A percentile compares a stretch with the other conserved stretches of the same genome.
phyloP scores from a whole-genome alignment of 2,329 filamentous ascomycete genomes.

The Drechslera avenae region DNA sequence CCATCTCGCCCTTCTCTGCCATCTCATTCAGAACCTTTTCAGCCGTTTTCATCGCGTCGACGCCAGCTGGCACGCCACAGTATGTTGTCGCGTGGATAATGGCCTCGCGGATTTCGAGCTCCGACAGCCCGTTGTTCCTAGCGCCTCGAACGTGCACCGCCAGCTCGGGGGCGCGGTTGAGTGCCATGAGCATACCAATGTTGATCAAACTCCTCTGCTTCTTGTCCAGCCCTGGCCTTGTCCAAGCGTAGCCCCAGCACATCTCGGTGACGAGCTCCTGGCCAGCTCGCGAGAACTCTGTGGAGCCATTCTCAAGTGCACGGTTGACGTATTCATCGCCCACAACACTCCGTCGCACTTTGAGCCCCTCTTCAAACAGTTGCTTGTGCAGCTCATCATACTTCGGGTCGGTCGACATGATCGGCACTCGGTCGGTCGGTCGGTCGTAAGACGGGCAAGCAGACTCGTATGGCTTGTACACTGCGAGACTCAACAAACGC shows the following conservation, averaged over 20 bases:
- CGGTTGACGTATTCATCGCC: conserved; percentile 66
- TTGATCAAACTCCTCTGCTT: conserved; percentile 68
- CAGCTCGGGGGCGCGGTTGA: conserved; percentile 65
- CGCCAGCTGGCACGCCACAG: conserved; percentile 60
- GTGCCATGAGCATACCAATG: conserved; percentile 67
- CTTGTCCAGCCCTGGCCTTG: conserved; percentile 64
- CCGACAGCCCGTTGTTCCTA: conserved; percentile 65
- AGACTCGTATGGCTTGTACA: neutral
- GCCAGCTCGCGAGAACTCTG: conserved; percentile 64
- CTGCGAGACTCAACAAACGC: neutral
- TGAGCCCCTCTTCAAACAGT: conserved; percentile 65
- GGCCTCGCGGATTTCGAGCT: conserved; percentile 67
- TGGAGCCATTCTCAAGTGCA: conserved; percentile 61
- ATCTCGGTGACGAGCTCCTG: conserved; percentile 68
- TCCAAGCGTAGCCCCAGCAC: conserved; percentile 69
- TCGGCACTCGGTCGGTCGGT: conserved; percentile 11
- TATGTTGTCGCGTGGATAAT: conserved; percentile 58
- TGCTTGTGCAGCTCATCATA: conserved; percentile 56
- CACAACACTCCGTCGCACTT: conserved; percentile 64
- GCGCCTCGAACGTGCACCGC: conserved; percentile 67
- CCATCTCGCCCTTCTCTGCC: conserved; percentile 52
- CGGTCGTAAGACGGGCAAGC: neutral
- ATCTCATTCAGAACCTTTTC: conserved; percentile 59
- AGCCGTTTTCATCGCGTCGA: conserved; percentile 60
- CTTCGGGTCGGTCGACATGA: conserved; percentile 50